Evolutionary conservation across 306 rosid species (phyloP).

Genomic region (Cicer chorassanicum): DNA sequence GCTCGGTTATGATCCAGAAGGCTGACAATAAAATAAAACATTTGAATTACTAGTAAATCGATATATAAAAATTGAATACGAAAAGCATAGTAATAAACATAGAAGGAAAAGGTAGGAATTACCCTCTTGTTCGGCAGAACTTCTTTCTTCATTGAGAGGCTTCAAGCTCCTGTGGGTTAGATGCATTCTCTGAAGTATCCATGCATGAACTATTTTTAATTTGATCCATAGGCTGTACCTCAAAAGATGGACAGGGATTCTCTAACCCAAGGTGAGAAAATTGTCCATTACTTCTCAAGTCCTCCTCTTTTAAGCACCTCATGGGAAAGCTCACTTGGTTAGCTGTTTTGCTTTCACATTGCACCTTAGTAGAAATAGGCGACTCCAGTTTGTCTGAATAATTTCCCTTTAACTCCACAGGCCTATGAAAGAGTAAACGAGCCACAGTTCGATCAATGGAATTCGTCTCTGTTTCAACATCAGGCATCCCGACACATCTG

Average conservation of each 20-base stretch:
- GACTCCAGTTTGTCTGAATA: constrained; percentile 57
- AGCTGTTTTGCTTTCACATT: constrained; percentile 49
- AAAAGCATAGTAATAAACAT: constrained; percentile 33
- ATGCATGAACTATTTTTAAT: constrained; percentile 53
- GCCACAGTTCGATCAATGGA: constrained; percentile 90
- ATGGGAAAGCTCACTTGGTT: constrained; percentile 46
- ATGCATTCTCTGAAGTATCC: constrained; percentile 65
- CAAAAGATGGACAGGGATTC: constrained; percentile 46
- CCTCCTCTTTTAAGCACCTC: constrained; percentile 50
- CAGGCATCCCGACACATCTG: constrained; percentile 59
- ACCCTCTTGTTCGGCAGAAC: constrained; percentile 49
- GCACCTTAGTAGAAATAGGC: constrained; percentile 54
- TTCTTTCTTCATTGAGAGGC: constrained; percentile 61
- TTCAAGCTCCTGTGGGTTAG: constrained; percentile 59
- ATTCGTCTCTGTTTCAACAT: constrained; percentile 82
- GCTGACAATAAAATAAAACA: constrained; percentile 62
- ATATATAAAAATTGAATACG: constrained; percentile 34
- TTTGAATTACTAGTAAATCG: constrained; percentile 56
- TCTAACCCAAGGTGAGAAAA: constrained; percentile 51
- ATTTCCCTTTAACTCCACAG: constrained; percentile 60
- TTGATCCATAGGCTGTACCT: constrained; percentile 50
- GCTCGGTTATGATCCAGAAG: constrained; percentile 50
- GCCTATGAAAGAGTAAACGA: constrained; percentile 86
- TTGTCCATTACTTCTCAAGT: constrained; percentile 47
- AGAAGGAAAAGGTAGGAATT: constrained; percentile 65